Evolutionary conservation across 495 filamentous ascomycete species (phyloP).

Genomic region (Thermothielavioides terrestris): DNA sequence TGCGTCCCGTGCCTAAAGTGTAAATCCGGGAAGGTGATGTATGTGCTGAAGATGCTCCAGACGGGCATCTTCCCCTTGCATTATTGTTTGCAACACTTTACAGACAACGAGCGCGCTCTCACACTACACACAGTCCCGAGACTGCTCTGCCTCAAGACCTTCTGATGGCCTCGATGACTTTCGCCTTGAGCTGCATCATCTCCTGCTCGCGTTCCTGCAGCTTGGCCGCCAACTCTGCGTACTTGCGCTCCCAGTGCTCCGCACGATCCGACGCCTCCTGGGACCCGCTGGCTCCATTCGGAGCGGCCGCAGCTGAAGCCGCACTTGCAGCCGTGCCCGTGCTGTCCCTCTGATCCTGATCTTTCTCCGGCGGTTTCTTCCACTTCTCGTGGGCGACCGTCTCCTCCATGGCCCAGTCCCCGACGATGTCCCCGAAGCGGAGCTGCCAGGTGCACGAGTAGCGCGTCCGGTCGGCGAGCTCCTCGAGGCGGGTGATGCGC

Average conservation of each 20-base stretch:
- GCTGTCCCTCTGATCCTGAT: conserved; percentile 9
- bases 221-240: conserved; percentile 26
- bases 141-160: not conserved
- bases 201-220: conserved; percentile 26
- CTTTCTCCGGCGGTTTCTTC: conserved; percentile 21
- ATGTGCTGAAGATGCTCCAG: no score
- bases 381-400: conserved; percentile 33
- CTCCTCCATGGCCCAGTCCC: conserved; percentile 40
- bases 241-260: conserved; percentile 31
- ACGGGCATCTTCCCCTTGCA: no score
- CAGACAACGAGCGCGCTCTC: no score
- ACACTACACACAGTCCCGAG: no score
- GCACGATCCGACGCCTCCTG: no score
- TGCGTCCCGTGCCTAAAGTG: no score
- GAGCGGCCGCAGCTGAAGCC: not conserved
- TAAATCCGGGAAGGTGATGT: no score
- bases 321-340: no score
- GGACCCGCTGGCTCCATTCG: not conserved
- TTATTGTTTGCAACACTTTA: no score
- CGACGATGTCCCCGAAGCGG: conserved; percentile 34
- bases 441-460: conserved; percentile 42
- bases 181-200: conserved; percentile 17
- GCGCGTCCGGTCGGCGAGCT: conserved; percentile 22
- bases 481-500: conserved; percentile 28
- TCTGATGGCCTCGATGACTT: conserved; percentile 16